phyloP scores from a whole-genome alignment of 352 stramenopile species.

The Globisporangium irregulare region DNA sequence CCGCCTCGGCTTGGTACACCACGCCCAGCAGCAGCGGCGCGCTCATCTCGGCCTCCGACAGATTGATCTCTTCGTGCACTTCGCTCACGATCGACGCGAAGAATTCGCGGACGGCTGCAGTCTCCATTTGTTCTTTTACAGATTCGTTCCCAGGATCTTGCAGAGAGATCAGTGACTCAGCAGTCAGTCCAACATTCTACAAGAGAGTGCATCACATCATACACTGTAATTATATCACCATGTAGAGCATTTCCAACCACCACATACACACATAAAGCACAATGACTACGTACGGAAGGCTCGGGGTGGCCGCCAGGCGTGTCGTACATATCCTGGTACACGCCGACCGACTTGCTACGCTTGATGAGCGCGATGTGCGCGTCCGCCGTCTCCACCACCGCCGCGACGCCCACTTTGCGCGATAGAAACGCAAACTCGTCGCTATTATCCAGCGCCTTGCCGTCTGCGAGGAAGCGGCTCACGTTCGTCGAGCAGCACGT shows the following conservation, averaged over 20 bases:
- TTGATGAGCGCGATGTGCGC: constrained; percentile 62
- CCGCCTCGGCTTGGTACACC: constrained; percentile 60
- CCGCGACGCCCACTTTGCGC: constrained; percentile 77
- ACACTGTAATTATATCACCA: background rate
- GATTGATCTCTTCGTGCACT: constrained; percentile 79
- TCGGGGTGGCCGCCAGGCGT: constrained; percentile 80
- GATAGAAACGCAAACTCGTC: constrained; percentile 57
- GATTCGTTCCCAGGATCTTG: constrained; percentile 14
- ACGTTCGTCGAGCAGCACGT: constrained; percentile 59
- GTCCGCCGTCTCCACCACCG: constrained; percentile 62
- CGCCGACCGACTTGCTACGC: constrained; percentile 56
- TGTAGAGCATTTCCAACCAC: background rate
- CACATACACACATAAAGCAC: background rate
- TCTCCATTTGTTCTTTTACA: constrained; percentile 23
- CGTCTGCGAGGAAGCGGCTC: constrained; percentile 34
- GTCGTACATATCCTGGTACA: constrained; percentile 75
- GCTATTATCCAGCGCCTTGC: constrained; percentile 1
- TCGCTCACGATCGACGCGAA: constrained; percentile 75
- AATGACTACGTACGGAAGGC: constrained; percentile 30
- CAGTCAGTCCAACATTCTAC: constrained; percentile 33
- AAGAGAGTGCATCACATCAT: background rate
- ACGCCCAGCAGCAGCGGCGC: constrained; percentile 59
- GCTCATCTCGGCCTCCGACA: constrained; percentile 34
- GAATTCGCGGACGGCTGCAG: constrained; percentile 36
- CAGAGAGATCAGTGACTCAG: constrained; percentile 25